These are phyloP conservation scores for Colletotrichum endophyticum DNA, from an alignment of 2,329 filamentous ascomycete species.

Conservation along the genomic window DNA sequence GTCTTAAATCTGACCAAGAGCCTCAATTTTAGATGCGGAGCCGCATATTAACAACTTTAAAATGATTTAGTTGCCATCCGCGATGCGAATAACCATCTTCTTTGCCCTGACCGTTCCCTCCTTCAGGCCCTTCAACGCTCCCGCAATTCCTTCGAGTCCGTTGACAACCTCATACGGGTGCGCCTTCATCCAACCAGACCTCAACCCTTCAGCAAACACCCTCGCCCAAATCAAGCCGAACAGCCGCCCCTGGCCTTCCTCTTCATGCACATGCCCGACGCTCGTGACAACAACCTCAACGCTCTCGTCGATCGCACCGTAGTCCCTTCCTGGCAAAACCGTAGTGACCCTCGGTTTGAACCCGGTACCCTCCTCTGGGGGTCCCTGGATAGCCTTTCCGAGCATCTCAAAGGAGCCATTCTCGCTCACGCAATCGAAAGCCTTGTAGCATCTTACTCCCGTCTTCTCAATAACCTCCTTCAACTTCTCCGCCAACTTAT, in stretches of 20 bases:
- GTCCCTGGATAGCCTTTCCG: constrained; percentile 15
- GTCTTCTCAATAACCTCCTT: constrained; percentile 9
- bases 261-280: constrained; percentile 18
- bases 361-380: constrained; percentile 9
- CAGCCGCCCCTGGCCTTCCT: constrained; percentile 9
- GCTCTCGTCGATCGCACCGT: neutral
- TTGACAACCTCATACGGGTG: constrained; percentile 22
- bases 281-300: constrained; percentile 12
- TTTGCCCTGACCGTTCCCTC: constrained; percentile 21
- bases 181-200: constrained; percentile 21
- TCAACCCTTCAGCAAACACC: constrained; percentile 17
- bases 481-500: constrained; percentile 18
- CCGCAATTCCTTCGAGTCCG: constrained; percentile 12
- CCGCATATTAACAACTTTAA: neutral
- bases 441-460: constrained; percentile 9
- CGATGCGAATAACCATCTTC: constrained; percentile 23
- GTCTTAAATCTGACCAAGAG: neutral
- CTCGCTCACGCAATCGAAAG: constrained; percentile 22
- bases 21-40: neutral
- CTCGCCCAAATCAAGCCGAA: constrained; percentile 18
- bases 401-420: constrained; percentile 19
- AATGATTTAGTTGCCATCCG: constrained; percentile 6
- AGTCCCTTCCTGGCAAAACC: constrained; percentile 16
- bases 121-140: constrained; percentile 13
- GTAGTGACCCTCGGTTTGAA: constrained; percentile 19